phyloP scores from a whole-genome alignment of 148 eudicot genomes.

The Selenicereus undatus region DNA sequence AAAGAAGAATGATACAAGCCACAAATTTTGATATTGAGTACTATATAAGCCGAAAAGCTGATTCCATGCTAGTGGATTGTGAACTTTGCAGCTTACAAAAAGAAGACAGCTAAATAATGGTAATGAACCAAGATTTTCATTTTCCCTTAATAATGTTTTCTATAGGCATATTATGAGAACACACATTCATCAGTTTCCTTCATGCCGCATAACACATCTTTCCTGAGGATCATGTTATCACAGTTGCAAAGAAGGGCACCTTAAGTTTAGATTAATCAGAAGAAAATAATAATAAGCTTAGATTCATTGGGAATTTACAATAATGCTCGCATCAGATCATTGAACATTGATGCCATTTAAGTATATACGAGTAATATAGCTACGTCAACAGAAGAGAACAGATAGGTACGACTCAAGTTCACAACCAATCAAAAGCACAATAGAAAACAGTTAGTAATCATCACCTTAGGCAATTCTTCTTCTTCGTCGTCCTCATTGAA shows the following conservation, averaged over 20 bases:
- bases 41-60: not conserved
- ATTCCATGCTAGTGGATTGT: not conserved
- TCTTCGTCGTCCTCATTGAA: slow-evolving; percentile 76
- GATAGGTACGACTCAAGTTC: not conserved
- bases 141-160: too few species aligned
- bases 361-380: not conserved
- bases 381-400: not conserved
- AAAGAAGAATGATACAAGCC: not conserved
- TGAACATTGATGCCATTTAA: not conserved
- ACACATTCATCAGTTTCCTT: not conserved
- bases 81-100: not conserved
- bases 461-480: slow-evolving; percentile 43
- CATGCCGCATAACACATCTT: not conserved
- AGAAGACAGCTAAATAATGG: not conserved
- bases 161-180: not conserved
- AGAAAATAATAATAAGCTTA: not conserved
- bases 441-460: not conserved
- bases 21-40: not conserved
- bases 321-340: not conserved
- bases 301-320: not conserved
- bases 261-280: too few species aligned
- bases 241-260: not conserved
- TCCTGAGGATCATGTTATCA: not conserved
- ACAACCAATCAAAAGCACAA: not conserved
- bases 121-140: not conserved